Conservation (phyloP, 163 green algal species). For the Coccomyxa subellipsoidea region DNA sequence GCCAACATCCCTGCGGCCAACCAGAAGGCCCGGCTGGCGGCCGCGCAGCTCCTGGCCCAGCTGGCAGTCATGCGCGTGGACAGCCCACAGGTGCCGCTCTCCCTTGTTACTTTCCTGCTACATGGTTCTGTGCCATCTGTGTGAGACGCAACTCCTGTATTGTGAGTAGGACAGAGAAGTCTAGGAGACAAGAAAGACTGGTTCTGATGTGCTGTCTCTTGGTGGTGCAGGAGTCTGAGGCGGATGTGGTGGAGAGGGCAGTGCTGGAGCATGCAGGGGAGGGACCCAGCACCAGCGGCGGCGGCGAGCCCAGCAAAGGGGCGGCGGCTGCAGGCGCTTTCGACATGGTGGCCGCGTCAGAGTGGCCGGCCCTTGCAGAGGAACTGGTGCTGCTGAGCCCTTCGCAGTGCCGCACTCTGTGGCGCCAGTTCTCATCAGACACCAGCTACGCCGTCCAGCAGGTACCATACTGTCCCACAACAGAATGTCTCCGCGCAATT, state of each 20-base stretch:
- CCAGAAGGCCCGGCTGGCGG: slow-evolving; percentile 50
- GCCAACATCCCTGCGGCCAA: slow-evolving; percentile 69
- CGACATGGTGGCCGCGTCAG: slow-evolving; percentile 40
- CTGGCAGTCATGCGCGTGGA: slow-evolving; percentile 54
- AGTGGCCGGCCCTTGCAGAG: slow-evolving; percentile 42
- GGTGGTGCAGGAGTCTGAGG: slow-evolving; percentile 6
- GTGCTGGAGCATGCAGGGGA: slow-evolving; percentile 15
- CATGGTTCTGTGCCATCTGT: not conserved
- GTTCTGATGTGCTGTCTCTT: too few species aligned
- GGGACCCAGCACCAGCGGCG: not conserved
- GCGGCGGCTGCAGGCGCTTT: slow-evolving; percentile 13
- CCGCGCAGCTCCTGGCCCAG: slow-evolving; percentile 67
- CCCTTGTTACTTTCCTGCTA: too few species aligned
- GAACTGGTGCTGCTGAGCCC: slow-evolving; percentile 72
- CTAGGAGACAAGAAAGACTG: too few species aligned
- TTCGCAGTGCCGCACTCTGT: slow-evolving; percentile 62
- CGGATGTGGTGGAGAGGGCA: slow-evolving; percentile 16
- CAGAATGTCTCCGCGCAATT: too few species aligned
- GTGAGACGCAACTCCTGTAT: too few species aligned
- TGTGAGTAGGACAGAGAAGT: too few species aligned
- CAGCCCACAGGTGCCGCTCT: slow-evolving; percentile 9
- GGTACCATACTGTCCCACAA: slow-evolving; percentile 31
- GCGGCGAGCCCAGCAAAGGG: not conserved
- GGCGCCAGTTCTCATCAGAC: slow-evolving; percentile 81
- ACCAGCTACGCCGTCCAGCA: slow-evolving; percentile 78